Evolutionary conservation across 306 rosid species (phyloP).

Genomic region (peach (Prunus persica)): DNA sequence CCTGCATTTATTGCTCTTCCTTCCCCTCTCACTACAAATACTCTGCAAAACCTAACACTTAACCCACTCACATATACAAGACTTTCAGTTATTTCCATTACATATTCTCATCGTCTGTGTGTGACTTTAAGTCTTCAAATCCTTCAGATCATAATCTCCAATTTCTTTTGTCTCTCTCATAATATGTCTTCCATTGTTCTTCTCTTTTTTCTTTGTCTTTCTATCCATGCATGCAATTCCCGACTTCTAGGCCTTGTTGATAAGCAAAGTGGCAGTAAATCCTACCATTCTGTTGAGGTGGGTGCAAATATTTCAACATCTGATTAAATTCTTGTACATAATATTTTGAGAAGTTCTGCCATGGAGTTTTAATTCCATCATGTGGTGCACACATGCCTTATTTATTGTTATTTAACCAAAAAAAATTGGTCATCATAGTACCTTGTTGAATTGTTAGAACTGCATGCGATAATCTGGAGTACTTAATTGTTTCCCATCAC

Average conservation of each 20-base stretch:
- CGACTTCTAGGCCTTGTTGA: conserved; percentile 25
- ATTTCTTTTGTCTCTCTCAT: not conserved
- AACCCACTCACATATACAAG: not conserved
- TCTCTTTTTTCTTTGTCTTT: conserved; percentile 37
- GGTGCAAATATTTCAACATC: not conserved
- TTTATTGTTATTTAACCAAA: too few relatives aligned
- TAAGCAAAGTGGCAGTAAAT: conserved; percentile 1
- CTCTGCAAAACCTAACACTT: conserved; percentile 13
- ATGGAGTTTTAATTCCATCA: too few relatives aligned
- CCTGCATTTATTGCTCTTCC: conserved; percentile 60
- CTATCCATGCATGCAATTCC: conserved; percentile 66
- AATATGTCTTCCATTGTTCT: conserved; percentile 41
- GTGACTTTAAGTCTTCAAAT: conserved; percentile 1
- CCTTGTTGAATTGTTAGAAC: too few relatives aligned
- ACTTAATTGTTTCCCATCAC: too few relatives aligned
- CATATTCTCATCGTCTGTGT: not conserved
- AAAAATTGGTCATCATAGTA: too few relatives aligned
- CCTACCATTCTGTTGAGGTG: conserved; percentile 33
- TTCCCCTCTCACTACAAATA: conserved; percentile 28
- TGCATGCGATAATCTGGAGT: too few relatives aligned
- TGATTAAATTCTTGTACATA: too few relatives aligned
- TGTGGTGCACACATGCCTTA: too few relatives aligned
- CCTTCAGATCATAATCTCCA: not conserved
- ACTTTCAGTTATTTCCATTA: not conserved
- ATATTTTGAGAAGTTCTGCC: too few relatives aligned